phyloP scores from a whole-genome alignment of 768 basidiomycete genomes.

The Suillus hirtellus region DNA sequence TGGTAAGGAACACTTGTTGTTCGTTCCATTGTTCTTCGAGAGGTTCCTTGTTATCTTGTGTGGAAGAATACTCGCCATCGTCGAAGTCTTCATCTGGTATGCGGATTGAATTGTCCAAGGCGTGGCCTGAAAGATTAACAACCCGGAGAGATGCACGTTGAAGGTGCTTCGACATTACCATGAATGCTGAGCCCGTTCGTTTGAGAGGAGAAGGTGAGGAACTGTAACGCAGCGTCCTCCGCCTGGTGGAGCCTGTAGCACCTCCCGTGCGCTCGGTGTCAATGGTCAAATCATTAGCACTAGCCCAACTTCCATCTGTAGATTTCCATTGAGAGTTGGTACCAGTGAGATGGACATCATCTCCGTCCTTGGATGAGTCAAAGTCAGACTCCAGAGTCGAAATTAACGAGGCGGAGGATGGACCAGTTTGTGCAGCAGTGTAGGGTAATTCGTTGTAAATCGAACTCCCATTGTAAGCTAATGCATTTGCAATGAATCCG shows the following conservation, averaged over 20 bases:
- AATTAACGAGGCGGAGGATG: slow-evolving; percentile 56
- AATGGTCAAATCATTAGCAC: slow-evolving; percentile 23
- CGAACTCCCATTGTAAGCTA: neutral
- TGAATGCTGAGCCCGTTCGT: slow-evolving; percentile 59
- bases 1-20: slow-evolving; percentile 39
- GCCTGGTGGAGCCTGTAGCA: slow-evolving; percentile 38
- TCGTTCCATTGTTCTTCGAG: slow-evolving; percentile 30
- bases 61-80: slow-evolving; percentile 22
- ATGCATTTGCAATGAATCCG: slow-evolving; percentile 34
- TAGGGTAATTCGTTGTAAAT: slow-evolving; percentile 16
- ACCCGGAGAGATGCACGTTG: slow-evolving; percentile 73
- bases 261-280: slow-evolving; percentile 55
- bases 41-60: slow-evolving; percentile 39
- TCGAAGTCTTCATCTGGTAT: slow-evolving; percentile 50
- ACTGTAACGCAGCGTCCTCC: slow-evolving; percentile 50
- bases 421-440: slow-evolving; percentile 42
- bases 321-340: slow-evolving; percentile 45
- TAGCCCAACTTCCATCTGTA: slow-evolving; percentile 27
- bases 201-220: slow-evolving; percentile 57
- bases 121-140: slow-evolving; percentile 71
- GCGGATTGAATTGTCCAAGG: slow-evolving; percentile 59
- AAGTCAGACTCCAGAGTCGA: slow-evolving; percentile 29
- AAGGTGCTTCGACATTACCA: slow-evolving; percentile 55
- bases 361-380: slow-evolving; percentile 55
- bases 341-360: slow-evolving; percentile 57